Evolutionary conservation across 352 stramenopile species (phyloP), one percentile per base, ranked within the genome.

Genomic region (Phytophthora uliginosa): DNA sequence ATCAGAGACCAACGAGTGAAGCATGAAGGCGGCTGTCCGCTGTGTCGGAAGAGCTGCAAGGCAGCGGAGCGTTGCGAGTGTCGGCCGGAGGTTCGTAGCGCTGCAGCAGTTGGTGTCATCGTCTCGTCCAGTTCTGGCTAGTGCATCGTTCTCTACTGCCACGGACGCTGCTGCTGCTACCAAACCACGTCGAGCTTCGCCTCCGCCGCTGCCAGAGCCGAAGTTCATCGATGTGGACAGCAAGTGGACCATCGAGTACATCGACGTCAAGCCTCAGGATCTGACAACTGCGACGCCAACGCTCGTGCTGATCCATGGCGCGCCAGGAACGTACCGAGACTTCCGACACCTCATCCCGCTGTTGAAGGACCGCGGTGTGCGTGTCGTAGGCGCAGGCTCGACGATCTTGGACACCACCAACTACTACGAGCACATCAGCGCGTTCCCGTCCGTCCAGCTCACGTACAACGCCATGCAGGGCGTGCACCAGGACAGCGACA

Each of bases 301-400:
- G 42, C 47, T 93, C n/a, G 76, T 95, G 20, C 59, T 93, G 33
- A 71, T 93, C 10, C 87, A 94, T 51, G 85, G 87, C 3, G 82
- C 82, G 2, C 85, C 87, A 18, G 87, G 87, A 7, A 90, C 81
- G 22, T 91, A 89, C 70, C 50, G 59, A 9, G 85, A 93, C 67
- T 95, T 90, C 48, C 84, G 83, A 4, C 79, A 93, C 69, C 62
- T 94, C 34, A 83, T 92, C 36, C 85, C 85, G 17, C 61, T 82
- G 24, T 73, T 93, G 18, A 69, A 80, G 55, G 63, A 73, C 26
- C 65, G 74, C 2, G 59, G 78, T 8, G 75, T 82, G 22, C 85
- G 86, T 4, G 79, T 95, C 12, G 45, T 95, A 7, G 84, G 73
- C 15, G 87, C 82, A 4, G 73, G 77, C 22, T 89, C 81, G 4